Evolutionary conservation across 1,139 yeast species (phyloP).

Genomic region (Scheffersomyces parashehatae): DNA sequence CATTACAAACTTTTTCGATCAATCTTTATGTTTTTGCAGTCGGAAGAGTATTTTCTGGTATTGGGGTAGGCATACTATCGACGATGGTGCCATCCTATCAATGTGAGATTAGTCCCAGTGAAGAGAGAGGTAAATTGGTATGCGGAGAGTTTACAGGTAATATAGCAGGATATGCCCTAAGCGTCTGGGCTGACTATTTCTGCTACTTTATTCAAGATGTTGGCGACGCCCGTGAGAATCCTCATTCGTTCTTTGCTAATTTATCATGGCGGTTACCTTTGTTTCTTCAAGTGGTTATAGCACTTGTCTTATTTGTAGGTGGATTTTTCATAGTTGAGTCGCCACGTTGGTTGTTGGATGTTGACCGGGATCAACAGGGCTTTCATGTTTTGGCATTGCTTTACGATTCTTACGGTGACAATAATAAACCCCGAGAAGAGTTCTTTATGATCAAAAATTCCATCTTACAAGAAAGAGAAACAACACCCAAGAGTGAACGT

Average conservation of each 20-base stretch:
- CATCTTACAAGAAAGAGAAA: constrained; percentile 52
- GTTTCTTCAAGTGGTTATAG: constrained; percentile 49
- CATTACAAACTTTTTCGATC: constrained; percentile 47
- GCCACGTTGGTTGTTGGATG: constrained; percentile 56
- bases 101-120: constrained; percentile 57
- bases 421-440: constrained; percentile 60
- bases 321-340: constrained; percentile 57
- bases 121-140: constrained; percentile 55
- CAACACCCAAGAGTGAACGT: constrained; percentile 43
- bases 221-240: constrained; percentile 40
- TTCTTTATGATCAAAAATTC: constrained; percentile 78
- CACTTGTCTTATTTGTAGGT: constrained; percentile 46
- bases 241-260: constrained; percentile 42
- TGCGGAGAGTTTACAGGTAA: constrained; percentile 59
- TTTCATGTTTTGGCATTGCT: constrained; percentile 79
- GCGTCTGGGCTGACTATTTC: constrained; percentile 58
- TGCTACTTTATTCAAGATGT: constrained; percentile 49
- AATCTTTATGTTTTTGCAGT: constrained; percentile 44
- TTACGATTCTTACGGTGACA: constrained; percentile 57
- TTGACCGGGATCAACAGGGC: constrained; percentile 52
- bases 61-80: constrained; percentile 54
- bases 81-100: constrained; percentile 58
- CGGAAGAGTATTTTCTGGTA: constrained; percentile 53
- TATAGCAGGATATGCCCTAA: constrained; percentile 50
- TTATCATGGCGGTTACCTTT: constrained; percentile 56